A percentile compares a stretch with the other conserved stretches of the same genome.
Conservation (phyloP, 176 grass and related monocot genomes). For the Eremochloa ophiuroides region DNA sequence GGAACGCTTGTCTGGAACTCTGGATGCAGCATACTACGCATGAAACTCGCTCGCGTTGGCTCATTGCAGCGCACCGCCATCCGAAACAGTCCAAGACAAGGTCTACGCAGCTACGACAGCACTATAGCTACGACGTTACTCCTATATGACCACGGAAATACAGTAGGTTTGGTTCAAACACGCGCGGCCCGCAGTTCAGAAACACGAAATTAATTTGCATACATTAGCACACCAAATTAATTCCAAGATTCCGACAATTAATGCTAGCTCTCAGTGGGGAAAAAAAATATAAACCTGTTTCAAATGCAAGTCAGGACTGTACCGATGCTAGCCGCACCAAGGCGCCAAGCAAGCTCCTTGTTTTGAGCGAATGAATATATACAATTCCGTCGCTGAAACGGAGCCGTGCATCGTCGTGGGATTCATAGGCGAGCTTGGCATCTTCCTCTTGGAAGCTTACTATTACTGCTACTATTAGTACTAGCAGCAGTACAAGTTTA, state of each 20-base stretch:
- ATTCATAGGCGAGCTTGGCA: conserved; percentile 25
- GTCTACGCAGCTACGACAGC: background rate
- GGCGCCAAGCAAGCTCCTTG: conserved; percentile 1
- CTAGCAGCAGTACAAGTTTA: background rate
- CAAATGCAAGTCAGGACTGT: background rate
- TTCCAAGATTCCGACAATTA: conserved; percentile 7
- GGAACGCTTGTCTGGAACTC: background rate
- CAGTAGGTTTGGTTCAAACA: background rate
- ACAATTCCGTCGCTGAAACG: conserved; percentile 36
- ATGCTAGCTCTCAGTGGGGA: background rate
- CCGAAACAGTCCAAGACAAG: background rate
- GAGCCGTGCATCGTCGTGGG: conserved; percentile 24
- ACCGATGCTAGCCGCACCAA: background rate
- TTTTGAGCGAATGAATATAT: conserved; percentile 17
- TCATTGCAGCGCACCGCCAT: background rate
- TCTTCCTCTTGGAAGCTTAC: conserved; percentile 38
- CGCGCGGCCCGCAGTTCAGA: background rate
- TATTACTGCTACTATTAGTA: too few species aligned
- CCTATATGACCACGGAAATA: background rate
- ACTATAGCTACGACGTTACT: conserved; percentile 23
- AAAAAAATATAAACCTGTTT: background rate
- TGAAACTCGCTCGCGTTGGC: background rate
- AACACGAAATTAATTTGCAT: background rate
- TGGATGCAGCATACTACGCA: too few species aligned
- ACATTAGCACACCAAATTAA: background rate